Conservation (phyloP, 129 eudicot species). For the Solidago caesia region DNA sequence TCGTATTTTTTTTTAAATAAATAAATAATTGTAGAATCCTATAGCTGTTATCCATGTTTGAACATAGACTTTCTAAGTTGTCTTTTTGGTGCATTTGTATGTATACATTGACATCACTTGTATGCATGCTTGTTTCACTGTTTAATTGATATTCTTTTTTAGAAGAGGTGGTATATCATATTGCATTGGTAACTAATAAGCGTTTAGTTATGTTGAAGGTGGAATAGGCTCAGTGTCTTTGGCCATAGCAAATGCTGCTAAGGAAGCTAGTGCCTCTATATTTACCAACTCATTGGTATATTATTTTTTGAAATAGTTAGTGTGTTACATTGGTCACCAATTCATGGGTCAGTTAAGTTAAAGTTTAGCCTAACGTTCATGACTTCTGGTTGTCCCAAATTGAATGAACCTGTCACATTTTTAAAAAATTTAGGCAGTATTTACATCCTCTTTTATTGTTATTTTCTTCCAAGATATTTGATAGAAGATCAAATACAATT, state of each 20-base stretch:
- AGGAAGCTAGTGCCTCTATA: constrained; percentile 95
- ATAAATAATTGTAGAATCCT: constrained; percentile 4
- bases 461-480: background rate
- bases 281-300: constrained; percentile 76
- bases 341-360: background rate
- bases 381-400: constrained; percentile 10
- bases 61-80: constrained; percentile 16
- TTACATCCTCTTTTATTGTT: background rate
- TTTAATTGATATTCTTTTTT: background rate
- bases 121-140: background rate
- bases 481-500: background rate
- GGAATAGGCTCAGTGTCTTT: constrained; percentile 98
- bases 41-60: background rate
- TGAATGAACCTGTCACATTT: background rate
- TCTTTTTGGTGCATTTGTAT: constrained; percentile 10
- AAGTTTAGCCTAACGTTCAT: constrained; percentile 8
- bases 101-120: background rate
- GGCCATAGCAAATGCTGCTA: constrained; percentile 84
- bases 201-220: constrained; percentile 92
- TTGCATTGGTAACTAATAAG: constrained; percentile 17
- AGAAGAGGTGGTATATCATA: constrained; percentile 10
- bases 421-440: background rate
- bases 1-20: constrained; percentile 2
- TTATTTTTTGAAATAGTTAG: constrained; percentile 18
- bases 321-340: constrained; percentile 11